Evolutionary conservation across 2,329 filamentous ascomycete genomes (phyloP), one percentile per base, ranked within the genome.

Genomic region (Fusarium azukiicola): DNA sequence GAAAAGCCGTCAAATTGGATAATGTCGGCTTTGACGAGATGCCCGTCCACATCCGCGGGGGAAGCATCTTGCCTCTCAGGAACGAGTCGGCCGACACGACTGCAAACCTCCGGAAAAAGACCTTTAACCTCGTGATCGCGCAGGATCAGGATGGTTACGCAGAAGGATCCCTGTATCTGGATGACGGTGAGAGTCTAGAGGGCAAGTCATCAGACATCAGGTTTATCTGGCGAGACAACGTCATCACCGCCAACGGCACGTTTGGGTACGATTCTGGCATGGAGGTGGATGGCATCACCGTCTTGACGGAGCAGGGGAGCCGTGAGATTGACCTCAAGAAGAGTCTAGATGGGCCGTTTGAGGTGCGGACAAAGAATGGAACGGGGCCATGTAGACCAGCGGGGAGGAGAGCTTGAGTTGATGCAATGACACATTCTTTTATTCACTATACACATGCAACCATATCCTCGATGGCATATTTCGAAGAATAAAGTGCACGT

Each of bases 111-210:
- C 90, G 95, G 54, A 90, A 92, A 79, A 89, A 95, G 80, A 90
- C 94, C 79, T 97, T 97, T 87, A 91, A 94, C 84, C 88, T 98
- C 67, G 82, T 97, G 47, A 90, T 98, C 58, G 94, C 96, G 0
- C 91, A 95, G 0, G 93, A 91, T 10, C 82, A 84, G 2, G 88
- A 95, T 68, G 95, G 94, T 6, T 92, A 88, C 11, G 96, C 96
- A 0, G 85, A 84, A 2, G 96, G 96, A 1, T 89, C 90, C 68
- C 88, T 98, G 72, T 98, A 97, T 84, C 87, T 98, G 9, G 96
- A 98, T 80, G 96, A 98, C 75, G 96, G 96, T 13, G 93, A 94
- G 74, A 69, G 67, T 6, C 17, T 69, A 12, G 50, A 69, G 17
- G 67, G 67, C 19, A 44, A 69, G 19, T 61, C 42, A 9, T 69